These are phyloP conservation scores for Madurella mycetomatis DNA, from an alignment of 2,329 filamentous ascomycete genomes.

Conservation along the genomic window DNA sequence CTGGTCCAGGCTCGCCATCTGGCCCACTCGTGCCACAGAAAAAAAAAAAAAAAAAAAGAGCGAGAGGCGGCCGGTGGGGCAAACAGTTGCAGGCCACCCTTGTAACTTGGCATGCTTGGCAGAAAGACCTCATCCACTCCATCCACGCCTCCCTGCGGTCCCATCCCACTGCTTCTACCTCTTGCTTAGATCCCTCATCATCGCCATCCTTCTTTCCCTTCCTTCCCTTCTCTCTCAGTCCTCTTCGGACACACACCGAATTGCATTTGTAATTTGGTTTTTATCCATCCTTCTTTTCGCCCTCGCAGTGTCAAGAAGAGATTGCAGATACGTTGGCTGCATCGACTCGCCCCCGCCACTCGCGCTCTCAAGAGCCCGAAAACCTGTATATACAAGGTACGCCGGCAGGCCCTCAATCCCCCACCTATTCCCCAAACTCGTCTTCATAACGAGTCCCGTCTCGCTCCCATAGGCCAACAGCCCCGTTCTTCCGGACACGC, in stretches of 20 bases:
- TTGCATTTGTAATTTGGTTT: background rate
- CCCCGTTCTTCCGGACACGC: conserved; percentile 18
- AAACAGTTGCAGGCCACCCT: conserved; percentile 8
- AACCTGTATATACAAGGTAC: background rate
- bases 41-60: conserved; percentile 15
- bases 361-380: background rate
- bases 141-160: conserved; percentile 15
- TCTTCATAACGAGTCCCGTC: conserved; percentile 23
- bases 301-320: background rate
- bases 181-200: conserved; percentile 6
- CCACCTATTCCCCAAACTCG: background rate
- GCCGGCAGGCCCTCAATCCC: conserved; percentile 3
- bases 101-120: conserved; percentile 15
- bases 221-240: background rate
- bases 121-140: conserved; percentile 12
- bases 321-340: background rate
- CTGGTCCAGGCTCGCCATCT: conserved; percentile 18
- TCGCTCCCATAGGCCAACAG: conserved; percentile 14
- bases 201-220: conserved; percentile 5
- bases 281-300: background rate
- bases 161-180: conserved; percentile 5
- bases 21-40: conserved; percentile 14
- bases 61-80: conserved; percentile 11
- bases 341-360: conserved; percentile 2
- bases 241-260: background rate